Conservation (phyloP, 768 basidiomycete species). For the Phylloporus sp. region DNA sequence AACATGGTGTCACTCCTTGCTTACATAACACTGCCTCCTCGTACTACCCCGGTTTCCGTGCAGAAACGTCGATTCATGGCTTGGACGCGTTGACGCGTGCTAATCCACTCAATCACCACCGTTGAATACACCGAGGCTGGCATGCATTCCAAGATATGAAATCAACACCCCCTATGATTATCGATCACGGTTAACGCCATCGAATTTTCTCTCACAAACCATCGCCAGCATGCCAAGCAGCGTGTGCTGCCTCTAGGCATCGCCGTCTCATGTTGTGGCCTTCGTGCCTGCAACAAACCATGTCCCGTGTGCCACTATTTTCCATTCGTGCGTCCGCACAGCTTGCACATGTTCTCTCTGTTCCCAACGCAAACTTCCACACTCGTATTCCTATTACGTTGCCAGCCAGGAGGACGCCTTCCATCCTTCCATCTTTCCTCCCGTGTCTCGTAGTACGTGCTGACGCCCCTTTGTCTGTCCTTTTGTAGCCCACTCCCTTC, state of each 20-base stretch:
- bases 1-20: neutral
- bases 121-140: slow-evolving; percentile 11
- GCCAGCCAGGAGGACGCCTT: slow-evolving; percentile 13
- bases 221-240: slow-evolving; percentile 21
- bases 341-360: slow-evolving; percentile 23
- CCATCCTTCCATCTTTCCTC: slow-evolving; percentile 11
- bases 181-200: slow-evolving; percentile 14
- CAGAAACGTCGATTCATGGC: too few species aligned
- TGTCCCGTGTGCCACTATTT: slow-evolving; percentile 11
- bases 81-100: too few species aligned
- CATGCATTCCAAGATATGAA: slow-evolving; percentile 26
- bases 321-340: slow-evolving; percentile 13
- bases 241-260: slow-evolving; percentile 26
- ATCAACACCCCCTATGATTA: slow-evolving; percentile 23
- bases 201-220: slow-evolving; percentile 5
- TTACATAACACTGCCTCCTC: slow-evolving; percentile 14
- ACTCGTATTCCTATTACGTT: slow-evolving; percentile 23
- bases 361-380: slow-evolving; percentile 12
- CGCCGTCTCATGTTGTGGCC: slow-evolving; percentile 17
- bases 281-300: slow-evolving; percentile 12
- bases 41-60: neutral
- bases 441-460: neutral
- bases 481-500: slow-evolving; percentile 1
- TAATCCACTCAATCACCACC: slow-evolving; percentile 23
- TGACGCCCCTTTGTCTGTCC: slow-evolving; percentile 21